A percentile compares a stretch with the other conserved stretches of the same genome.
These are phyloP conservation scores for Mrakia hoshinonis DNA, from an alignment of 768 basidiomycete species.

Conservation along the genomic window DNA sequence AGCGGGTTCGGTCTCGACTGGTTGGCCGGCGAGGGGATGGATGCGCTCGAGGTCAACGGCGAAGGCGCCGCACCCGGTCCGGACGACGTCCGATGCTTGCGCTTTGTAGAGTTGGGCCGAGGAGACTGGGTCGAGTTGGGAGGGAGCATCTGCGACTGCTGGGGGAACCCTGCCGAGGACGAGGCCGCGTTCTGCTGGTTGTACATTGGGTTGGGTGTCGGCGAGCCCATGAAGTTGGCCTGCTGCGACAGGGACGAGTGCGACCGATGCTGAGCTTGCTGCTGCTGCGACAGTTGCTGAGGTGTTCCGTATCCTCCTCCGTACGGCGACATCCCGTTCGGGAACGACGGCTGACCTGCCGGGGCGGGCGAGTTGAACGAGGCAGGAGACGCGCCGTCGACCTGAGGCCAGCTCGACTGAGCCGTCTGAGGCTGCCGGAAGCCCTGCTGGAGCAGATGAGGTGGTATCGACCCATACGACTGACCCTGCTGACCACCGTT, in stretches of 20 bases:
- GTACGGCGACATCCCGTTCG: background rate
- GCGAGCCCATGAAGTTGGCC: conserved; percentile 5
- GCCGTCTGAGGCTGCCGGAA: background rate
- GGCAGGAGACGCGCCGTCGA: background rate
- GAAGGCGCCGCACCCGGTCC: background rate
- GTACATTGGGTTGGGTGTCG: background rate
- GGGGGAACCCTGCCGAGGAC: background rate
- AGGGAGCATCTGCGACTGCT: conserved; percentile 14
- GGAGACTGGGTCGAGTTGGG: background rate
- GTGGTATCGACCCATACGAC: background rate
- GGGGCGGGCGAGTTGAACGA: conserved; percentile 5
- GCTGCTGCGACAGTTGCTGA: background rate
- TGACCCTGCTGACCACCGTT: conserved; percentile 6
- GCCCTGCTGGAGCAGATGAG: conserved; percentile 1
- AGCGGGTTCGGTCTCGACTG: conserved; percentile 17
- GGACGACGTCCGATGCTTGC: background rate
- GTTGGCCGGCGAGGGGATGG: conserved; percentile 8
- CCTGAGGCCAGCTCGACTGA: background rate
- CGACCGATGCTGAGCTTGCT: background rate
- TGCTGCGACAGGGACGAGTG: background rate
- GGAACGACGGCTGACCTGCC: background rate
- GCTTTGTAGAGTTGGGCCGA: background rate
- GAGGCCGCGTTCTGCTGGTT: background rate
- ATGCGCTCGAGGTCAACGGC: conserved; percentile 6
- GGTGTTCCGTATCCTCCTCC: background rate